These are phyloP conservation scores for Globisporangium orthogonon DNA, from an alignment of 352 stramenopile species.

Conservation along the genomic window DNA sequence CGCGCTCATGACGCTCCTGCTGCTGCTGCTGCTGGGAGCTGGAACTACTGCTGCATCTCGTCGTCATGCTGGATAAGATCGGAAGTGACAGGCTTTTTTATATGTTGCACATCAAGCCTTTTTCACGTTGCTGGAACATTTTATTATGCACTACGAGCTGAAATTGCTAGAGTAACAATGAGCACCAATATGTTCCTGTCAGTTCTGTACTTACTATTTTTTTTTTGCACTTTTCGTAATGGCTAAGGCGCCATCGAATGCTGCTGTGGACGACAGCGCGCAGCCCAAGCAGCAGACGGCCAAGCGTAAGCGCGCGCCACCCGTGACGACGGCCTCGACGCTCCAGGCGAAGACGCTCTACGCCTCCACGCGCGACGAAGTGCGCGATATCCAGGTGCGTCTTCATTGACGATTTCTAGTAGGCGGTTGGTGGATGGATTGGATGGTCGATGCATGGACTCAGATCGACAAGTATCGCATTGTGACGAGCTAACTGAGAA, in stretches of 20 bases:
- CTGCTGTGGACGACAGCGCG: neutral
- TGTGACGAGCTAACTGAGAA: neutral
- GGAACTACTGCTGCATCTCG: too few species aligned
- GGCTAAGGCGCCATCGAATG: neutral
- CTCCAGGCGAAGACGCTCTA: constrained; percentile 33
- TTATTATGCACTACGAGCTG: neutral
- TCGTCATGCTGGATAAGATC: neutral
- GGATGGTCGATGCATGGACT: too few species aligned
- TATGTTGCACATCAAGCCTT: neutral
- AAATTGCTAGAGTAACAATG: neutral
- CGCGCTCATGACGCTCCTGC: neutral
- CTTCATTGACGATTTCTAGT: neutral
- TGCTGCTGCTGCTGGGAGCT: neutral
- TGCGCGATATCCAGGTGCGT: constrained; percentile 36
- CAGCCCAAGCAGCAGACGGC: constrained; percentile 6
- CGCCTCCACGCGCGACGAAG: constrained; percentile 35
- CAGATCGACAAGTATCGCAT: too few species aligned
- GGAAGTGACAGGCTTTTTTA: neutral
- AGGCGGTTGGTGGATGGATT: too few species aligned
- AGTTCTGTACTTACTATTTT: neutral
- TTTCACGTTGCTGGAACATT: neutral
- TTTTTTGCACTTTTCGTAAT: neutral
- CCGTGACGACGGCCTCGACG: constrained; percentile 28
- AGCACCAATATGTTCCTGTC: neutral
- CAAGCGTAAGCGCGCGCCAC: constrained; percentile 24